phyloP scores from a whole-genome alignment of 257 asterid genomes.

The Solanum tarapatanum region DNA sequence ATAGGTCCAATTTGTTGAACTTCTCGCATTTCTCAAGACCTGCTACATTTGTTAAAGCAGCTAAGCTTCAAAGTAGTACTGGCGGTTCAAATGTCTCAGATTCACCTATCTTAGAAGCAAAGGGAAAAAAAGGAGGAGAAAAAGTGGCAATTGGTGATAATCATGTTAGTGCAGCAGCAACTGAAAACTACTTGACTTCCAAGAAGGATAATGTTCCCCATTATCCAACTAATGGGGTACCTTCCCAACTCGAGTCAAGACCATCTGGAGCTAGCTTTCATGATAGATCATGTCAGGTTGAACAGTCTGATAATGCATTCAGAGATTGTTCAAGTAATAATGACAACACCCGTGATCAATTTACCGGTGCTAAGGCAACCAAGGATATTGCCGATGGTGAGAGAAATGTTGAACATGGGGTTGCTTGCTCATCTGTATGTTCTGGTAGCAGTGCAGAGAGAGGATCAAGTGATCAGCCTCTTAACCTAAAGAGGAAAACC shows the following conservation, averaged over 20 bases:
- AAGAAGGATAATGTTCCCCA: slow-evolving; percentile 19
- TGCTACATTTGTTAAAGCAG: slow-evolving; percentile 26
- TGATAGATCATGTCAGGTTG: slow-evolving; percentile 14
- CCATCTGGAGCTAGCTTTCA: slow-evolving; percentile 15
- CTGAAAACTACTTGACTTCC: slow-evolving; percentile 12
- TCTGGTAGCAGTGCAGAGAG: slow-evolving; percentile 73
- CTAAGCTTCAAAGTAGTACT: slow-evolving; percentile 22
- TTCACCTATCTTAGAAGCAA: slow-evolving; percentile 19
- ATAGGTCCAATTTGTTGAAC: slow-evolving; percentile 36
- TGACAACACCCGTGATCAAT: slow-evolving; percentile 13
- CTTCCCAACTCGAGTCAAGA: slow-evolving; percentile 9
- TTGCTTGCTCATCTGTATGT: slow-evolving; percentile 85
- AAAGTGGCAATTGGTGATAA: slow-evolving; percentile 8
- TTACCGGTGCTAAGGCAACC: slow-evolving; percentile 5
- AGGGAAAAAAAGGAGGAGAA: slow-evolving; percentile 23
- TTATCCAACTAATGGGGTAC: slow-evolving; percentile 13
- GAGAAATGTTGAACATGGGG: slow-evolving; percentile 41
- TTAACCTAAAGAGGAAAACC: slow-evolving; percentile 48
- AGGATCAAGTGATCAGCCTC: slow-evolving; percentile 56
- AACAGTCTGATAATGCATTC: slow-evolving; percentile 21
- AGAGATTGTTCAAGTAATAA: slow-evolving; percentile 27
- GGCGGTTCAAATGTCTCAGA: slow-evolving; percentile 24
- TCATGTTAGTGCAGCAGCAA: slow-evolving; percentile 14
- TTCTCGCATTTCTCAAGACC: slow-evolving; percentile 74
- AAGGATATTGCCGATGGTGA: slow-evolving; percentile 34